Base-by-base conservation (phyloP, 129 eudicot genomes). In the Chrysanthemum seticuspe region DNA sequence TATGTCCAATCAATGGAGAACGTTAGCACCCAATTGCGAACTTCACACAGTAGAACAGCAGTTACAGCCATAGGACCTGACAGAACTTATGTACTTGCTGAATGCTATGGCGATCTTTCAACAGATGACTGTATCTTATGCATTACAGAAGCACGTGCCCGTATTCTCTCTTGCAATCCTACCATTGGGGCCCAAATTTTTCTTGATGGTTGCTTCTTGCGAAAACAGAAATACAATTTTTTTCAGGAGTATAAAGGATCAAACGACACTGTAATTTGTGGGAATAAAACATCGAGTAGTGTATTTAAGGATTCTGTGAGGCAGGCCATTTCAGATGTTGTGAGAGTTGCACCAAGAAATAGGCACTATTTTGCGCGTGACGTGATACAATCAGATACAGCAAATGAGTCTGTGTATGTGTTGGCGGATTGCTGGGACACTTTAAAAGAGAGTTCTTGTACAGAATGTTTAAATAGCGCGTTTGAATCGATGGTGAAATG, bases 61-160 rank as follows among this genome's bases (percentile, higher is more conserved):
- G 51, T 62, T 11, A 60, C 81, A 1, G 94, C 89, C 61, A 44
- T 78, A 1, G 86, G 87, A 25, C 79, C 73, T 5, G 82, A 83
- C 63, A 54, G 69, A 1, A 70, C 48, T 40, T 87, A 76, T 27
- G 88, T 73, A 12, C 73, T 90, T 9, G 87, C 89, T 2, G 91
- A 90, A 63, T 90, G 96, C 83, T 85, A 90, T 18, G 89, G 89
- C 8, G 96, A 87, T 71, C 93, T 90, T 12, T 79, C 94, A 2
- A 16, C 73, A 52, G 68, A 83, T 1, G 89, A 90, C 51, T 90
- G 96, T 60, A 81, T 81, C 7, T 19, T 83, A 21, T 90, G 94
- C 79, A 85, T 76, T 61, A 87, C 87, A 0, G 82, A 76, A 31
- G 89, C 93, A 2, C 84, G 94, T 10, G 85, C 89, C 9, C 62